phyloP scores from a whole-genome alignment of 306 rosid genomes.

The Psophocarpus tetragonolobus region DNA sequence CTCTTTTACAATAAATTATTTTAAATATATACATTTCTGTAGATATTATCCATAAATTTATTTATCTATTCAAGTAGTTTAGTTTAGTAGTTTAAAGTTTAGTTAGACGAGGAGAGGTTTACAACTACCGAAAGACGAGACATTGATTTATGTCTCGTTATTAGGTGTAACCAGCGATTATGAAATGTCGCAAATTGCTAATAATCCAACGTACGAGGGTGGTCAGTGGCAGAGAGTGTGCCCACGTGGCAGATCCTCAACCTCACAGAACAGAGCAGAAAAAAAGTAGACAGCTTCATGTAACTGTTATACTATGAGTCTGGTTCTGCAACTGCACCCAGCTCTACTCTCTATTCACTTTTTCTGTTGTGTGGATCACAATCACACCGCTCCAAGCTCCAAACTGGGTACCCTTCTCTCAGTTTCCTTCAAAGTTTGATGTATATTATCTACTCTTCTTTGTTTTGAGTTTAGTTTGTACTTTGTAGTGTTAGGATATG shows the following conservation, averaged over 20 bases:
- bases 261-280: constrained; percentile 46
- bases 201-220: background rate
- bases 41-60: background rate
- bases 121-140: too few species aligned
- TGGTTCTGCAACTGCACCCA: constrained; percentile 33
- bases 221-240: constrained; percentile 42
- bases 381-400: too few species aligned
- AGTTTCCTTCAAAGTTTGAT: background rate
- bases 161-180: background rate
- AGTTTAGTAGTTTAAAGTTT: background rate
- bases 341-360: constrained; percentile 24
- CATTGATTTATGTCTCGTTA: background rate
- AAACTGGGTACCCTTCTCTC: background rate
- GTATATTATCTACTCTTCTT: background rate
- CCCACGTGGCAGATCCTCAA: constrained; percentile 60
- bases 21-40: background rate
- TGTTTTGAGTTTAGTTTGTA: background rate
- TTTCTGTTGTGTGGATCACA: background rate
- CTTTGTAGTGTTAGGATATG: background rate
- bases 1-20: background rate
- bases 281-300: constrained; percentile 36
- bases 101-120: background rate
- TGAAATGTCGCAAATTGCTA: background rate
- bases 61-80: background rate
- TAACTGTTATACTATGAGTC: constrained; percentile 33